phyloP scores from a whole-genome alignment of 148 eudicot genomes.

The Beta vulgaris region DNA sequence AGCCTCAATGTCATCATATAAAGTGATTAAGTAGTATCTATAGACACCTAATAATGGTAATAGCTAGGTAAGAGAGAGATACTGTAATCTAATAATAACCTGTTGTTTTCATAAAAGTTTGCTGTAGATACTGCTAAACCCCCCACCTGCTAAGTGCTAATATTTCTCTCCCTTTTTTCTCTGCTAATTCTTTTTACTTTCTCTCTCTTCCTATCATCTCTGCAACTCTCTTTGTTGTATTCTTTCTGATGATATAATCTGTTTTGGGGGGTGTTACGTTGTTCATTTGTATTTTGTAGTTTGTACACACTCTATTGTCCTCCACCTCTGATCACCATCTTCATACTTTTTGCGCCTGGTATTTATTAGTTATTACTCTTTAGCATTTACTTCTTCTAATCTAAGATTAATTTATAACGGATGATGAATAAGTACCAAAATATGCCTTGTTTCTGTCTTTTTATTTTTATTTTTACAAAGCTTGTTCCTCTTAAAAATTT shows the following conservation, averaged over 20 bases:
- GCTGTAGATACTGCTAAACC: background rate
- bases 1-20: conserved; percentile 3
- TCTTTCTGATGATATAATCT: conserved; percentile 8
- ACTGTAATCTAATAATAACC: background rate
- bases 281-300: background rate
- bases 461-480: too few relatives aligned
- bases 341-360: background rate
- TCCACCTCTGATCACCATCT: conserved; percentile 9
- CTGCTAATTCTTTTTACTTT: background rate
- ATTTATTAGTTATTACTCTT: background rate
- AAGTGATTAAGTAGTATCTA: conserved; percentile 1
- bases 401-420: too few relatives aligned
- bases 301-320: conserved; percentile 13
- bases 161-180: background rate
- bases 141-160: background rate
- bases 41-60: background rate
- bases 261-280: background rate
- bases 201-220: background rate
- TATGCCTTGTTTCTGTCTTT: too few relatives aligned
- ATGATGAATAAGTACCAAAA: too few relatives aligned
- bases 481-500: too few relatives aligned
- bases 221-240: background rate
- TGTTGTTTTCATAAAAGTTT: background rate
- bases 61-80: background rate
- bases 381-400: too few relatives aligned